Evolutionary conservation across 352 stramenopile genomes (phyloP).

Genomic region (Pythium folliculosum): DNA sequence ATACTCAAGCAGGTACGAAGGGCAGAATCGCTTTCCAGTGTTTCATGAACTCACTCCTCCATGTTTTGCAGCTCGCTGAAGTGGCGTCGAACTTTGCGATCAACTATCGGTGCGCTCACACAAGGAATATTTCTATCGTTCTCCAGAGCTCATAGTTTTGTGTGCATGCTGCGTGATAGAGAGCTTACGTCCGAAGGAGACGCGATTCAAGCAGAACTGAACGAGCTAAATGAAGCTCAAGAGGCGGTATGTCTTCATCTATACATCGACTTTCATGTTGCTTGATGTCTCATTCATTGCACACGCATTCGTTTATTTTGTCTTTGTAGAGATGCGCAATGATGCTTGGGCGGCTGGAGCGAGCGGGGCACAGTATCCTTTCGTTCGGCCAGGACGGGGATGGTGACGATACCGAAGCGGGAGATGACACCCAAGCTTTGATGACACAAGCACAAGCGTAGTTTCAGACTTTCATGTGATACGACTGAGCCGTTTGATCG

Average conservation of each 20-base stretch:
- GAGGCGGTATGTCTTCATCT: constrained; percentile 38
- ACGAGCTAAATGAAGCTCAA: constrained; percentile 57
- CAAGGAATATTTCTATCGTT: neutral
- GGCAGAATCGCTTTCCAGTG: neutral
- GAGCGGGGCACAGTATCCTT: constrained; percentile 24
- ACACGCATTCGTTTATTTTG: neutral
- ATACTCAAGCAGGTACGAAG: constrained; percentile 21
- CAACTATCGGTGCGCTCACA: constrained; percentile 22
- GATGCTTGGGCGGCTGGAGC: constrained; percentile 24
- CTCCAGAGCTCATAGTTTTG: neutral
- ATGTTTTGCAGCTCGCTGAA: constrained; percentile 25
- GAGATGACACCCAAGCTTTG: neutral
- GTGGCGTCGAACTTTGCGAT: constrained; percentile 30
- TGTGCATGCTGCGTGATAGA: constrained; percentile 22
- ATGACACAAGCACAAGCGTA: constrained; percentile 15
- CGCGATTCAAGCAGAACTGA: constrained; percentile 62
- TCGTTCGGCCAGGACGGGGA: constrained; percentile 12
- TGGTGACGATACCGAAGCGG: neutral
- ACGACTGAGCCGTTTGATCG: constrained; percentile 15
- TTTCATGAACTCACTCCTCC: neutral
- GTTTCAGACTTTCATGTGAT: constrained; percentile 1
- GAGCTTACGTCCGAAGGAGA: constrained; percentile 52
- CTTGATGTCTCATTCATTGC: neutral
- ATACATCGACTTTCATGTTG: neutral
- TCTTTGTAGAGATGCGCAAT: constrained; percentile 18